phyloP scores from a whole-genome alignment of 2,329 filamentous ascomycete species.

The Verticillium tricorpus region DNA sequence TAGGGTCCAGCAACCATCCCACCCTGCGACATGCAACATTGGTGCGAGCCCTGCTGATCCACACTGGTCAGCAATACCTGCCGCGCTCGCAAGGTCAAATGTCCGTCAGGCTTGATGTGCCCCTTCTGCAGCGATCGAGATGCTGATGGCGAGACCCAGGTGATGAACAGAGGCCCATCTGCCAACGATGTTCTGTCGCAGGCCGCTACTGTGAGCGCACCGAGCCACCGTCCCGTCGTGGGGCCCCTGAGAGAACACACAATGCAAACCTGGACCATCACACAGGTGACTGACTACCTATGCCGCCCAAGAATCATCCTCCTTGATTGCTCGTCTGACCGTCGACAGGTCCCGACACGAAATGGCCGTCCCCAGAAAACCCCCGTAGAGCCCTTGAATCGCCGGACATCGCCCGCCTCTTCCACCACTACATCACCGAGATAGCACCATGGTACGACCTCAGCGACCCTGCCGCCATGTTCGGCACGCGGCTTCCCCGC shows the following conservation, averaged over 20 bases:
- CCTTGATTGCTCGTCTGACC: not conserved
- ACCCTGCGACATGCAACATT: not conserved
- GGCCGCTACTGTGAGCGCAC: conserved; percentile 29
- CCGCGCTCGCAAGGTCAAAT: conserved; percentile 31
- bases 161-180: conserved; percentile 25
- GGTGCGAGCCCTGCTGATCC: not conserved
- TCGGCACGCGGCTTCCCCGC: conserved; percentile 28
- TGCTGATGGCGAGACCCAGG: conserved; percentile 16
- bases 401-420: conserved; percentile 27
- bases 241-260: not conserved
- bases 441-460: conserved; percentile 44
- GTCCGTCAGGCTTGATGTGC: conserved; percentile 10
- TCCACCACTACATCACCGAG: conserved; percentile 31
- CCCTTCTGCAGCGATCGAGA: not conserved
- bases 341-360: not conserved
- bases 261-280: not conserved
- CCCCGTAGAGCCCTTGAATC: conserved; percentile 25
- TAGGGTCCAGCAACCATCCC: too few relatives aligned
- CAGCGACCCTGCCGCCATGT: conserved; percentile 30
- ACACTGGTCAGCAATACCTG: conserved; percentile 28
- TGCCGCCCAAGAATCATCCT: too few relatives aligned
- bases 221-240: conserved; percentile 8
- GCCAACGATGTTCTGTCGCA: conserved; percentile 23
- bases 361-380: conserved; percentile 4
- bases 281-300: not conserved